Evolutionary conservation across 345 rosid genomes (phyloP), one percentile per base, ranked within the genome.

Genomic region (Melastoma malabathricum): DNA sequence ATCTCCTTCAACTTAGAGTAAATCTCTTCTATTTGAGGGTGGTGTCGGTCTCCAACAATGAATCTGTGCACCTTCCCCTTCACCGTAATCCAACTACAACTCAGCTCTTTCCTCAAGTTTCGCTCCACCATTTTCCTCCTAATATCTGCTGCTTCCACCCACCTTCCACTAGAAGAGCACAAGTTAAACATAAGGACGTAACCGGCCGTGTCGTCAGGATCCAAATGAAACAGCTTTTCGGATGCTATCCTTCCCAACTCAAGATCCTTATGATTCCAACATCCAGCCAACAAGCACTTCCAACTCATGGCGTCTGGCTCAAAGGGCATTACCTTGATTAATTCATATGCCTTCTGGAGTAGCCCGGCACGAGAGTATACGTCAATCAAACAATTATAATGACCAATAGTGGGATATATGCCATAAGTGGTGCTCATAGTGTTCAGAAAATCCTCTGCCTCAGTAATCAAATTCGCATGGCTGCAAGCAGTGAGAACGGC

Each of bases 401-500:
- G 95, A 61, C 79, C 87, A 14, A 76, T 69, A n/a, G 78, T 79
- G 16, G 89, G 81, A 49, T 63, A 34, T 54, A 77, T 76, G 6
- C 69, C 76, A 46, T 77, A 77, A 7, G 64, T 67, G 53, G 50
- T 41, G 51, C 45, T 63, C 92, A 86, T 78, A 5, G 59, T 58
- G 18, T 75, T 74, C 54, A 82, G 66, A 62, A 57, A 73, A 50
- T 59, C 57, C 61, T 62, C 63, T 29, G 82, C 88, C 58, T 80
- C 76, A 13, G 54, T 55, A 31, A 82, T 68, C 58, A 83, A 65
- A 54, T 80, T 86, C 17, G 88, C 71, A 56, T 86, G 88, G 67
- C 86, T 80, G 70, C 88, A 86, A 44, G 86, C 92, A 22, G 81
- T 82, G 55, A 86, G 73, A 47, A 86, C 68, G 10, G 80, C 82